Evolutionary conservation across 805 yeast species (phyloP).

Genomic region (Blastobotrys peoriensis): DNA sequence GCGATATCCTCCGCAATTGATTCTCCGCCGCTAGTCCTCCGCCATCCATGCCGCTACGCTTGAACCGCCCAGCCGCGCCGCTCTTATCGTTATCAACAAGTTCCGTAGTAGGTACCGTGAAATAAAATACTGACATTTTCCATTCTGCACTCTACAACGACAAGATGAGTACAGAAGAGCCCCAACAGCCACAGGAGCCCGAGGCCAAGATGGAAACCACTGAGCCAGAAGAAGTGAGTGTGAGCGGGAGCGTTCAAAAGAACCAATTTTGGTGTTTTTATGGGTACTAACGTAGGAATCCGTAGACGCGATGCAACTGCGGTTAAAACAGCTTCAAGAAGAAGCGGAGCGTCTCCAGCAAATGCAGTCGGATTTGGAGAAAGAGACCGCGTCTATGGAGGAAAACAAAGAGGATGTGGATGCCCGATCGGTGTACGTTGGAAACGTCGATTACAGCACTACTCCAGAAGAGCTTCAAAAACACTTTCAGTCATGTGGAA

Average conservation of each 20-base stretch:
- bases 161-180: not conserved
- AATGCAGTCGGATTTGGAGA: conserved; percentile 45
- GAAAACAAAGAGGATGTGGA: conserved; percentile 64
- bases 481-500: conserved; percentile 64
- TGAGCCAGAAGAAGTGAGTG: not conserved
- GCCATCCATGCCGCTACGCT: too few species aligned
- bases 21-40: too few species aligned
- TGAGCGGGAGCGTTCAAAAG: too few species aligned
- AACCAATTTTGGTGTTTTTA: too few species aligned
- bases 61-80: too few species aligned
- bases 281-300: too few species aligned
- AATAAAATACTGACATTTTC: not conserved
- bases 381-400: conserved; percentile 35
- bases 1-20: too few species aligned
- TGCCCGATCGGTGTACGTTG: conserved; percentile 70
- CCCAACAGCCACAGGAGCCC: not conserved
- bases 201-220: not conserved
- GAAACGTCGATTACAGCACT: conserved; percentile 75
- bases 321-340: conserved; percentile 51
- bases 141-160: not conserved
- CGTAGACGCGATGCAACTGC: conserved; percentile 36
- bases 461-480: conserved; percentile 75
- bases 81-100: too few species aligned
- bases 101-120: not conserved
- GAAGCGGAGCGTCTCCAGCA: conserved; percentile 60